Base-by-base conservation (phyloP, 108 stramenopile species). In the Cyclotella atomus region DNA sequence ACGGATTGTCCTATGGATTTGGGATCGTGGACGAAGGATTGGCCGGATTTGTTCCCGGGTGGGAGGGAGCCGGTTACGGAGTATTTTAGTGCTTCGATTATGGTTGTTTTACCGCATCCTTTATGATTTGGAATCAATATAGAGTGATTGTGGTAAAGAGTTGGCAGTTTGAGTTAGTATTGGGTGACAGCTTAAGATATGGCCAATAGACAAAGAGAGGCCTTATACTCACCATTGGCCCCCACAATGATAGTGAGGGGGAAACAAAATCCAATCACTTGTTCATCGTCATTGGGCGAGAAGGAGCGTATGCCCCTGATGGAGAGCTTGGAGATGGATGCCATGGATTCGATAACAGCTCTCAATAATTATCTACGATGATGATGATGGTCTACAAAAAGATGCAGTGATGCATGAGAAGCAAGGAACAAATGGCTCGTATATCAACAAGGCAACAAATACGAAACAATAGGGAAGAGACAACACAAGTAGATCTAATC, bases 171-270 rank as follows among this genome's bases (percentile, higher is more conserved):
- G 38, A 9, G 38, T 41, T 7, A 9, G 38, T 9, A 9, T 41
- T n/a, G n/a, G n/a, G 47, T 49, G 14, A 52, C 10, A 54, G 36
- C 29, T 50, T 7, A 60, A 15, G 28, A 38, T n/a, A n/a, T 52
- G 15, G 0, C 0, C 15, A 8, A 35, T 19, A 23, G 19, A 15
- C 43, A 15, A 21, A 49, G 38, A 21, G 43, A 17, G 9, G 9
- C 9, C 9, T 17, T 49, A n/a, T 10, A 19, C 47, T 10, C n/a
- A 49, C 47, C 94, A 76, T 95, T 92, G 25, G 85, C 87, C 3
- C 98, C 99, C 4, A 98, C 97, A 71, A 99, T 99, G 84, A 99
- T 97, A 29, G 99, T 99, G 29, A 97, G 87, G 16, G 99, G 99
- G 70, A 93, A 92, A 73, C 92, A 92, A 76, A 99, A 99, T 65